Base-by-base conservation (phyloP, 441 rosid species). In the Croton laevigatus region DNA sequence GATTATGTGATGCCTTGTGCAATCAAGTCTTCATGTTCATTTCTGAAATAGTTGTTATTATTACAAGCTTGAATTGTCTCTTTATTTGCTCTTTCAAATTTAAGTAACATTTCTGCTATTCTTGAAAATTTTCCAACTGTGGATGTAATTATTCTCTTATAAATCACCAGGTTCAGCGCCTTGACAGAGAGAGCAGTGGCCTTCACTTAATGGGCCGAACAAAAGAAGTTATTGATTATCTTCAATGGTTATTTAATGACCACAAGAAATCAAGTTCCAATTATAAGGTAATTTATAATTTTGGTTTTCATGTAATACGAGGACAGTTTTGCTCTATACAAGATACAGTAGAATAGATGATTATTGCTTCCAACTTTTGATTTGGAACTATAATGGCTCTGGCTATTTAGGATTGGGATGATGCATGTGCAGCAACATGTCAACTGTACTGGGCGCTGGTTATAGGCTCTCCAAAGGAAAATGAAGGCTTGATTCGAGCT, bases 151-250 rank as follows among this genome's bases (percentile, higher is more conserved):
- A 1, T 53, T 57, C 53, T 36, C 22, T 20, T 3, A 1, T 27
- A 10, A 62, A 65, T 70, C 46, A 32, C 55, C 76, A 93, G 98
- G 96, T 91, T 71, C 97, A 91, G 60, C 96, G 96, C 64, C 93
- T 91, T 53, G 97, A 91, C 69, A 83, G 91, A 80, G 97, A 93
- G 82, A 87, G 87, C 73, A 93, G 98, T 46, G 98, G 98, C 61
- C 87, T 93, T 65, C 80, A 88, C 69, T 77, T 93, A 64, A 78
- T 89, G 93, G 97, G 94, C 51, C 84, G 98, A 77, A 85, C 88
- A 45, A 85, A 81, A 83, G 93, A 91, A 80, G 89, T 91, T 67
- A 73, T 82, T 16, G 75, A 77, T 74, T 81, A 72, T 78, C 94
- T 93, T 73, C 92, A 86, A 66, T 85, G 84, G 73, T 79, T 91